These are phyloP conservation scores for Aureobasidium sp. DNA, from an alignment of 2,329 filamentous ascomycete genomes.

Conservation along the genomic window DNA sequence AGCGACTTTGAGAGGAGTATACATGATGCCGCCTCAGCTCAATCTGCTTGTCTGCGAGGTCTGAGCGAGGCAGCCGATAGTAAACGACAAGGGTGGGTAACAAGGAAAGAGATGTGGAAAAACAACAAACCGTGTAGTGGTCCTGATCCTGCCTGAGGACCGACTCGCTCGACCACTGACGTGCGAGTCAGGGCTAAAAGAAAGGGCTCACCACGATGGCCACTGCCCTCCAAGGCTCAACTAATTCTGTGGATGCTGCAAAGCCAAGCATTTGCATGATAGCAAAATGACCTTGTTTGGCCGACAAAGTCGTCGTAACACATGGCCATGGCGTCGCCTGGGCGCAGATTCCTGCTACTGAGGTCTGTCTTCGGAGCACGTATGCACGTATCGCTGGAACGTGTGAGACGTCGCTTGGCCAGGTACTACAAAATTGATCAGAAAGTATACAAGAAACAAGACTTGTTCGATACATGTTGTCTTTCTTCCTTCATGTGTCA, in stretches of 20 bases:
- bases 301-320: slow-evolving; percentile 7
- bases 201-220: not conserved
- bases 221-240: not conserved
- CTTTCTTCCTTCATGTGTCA: not conserved
- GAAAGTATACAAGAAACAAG: not conserved
- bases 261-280: slow-evolving; percentile 7
- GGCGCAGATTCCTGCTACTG: not conserved
- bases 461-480: not conserved
- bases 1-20: not conserved
- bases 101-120: not conserved
- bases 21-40: slow-evolving; percentile 9
- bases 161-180: not conserved
- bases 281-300: slow-evolving; percentile 1
- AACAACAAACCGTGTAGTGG: not conserved
- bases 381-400: not conserved
- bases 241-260: not conserved
- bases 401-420: not conserved
- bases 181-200: slow-evolving; percentile 3
- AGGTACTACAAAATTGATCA: not conserved
- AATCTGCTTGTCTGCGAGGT: not conserved
- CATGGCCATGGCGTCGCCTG: slow-evolving; percentile 5
- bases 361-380: not conserved
- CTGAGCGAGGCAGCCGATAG: not conserved
- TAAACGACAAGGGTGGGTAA: not conserved
- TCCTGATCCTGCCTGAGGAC: not conserved